Evolutionary conservation across 768 basidiomycete genomes (phyloP).

Genomic region (Suillus discolor): DNA sequence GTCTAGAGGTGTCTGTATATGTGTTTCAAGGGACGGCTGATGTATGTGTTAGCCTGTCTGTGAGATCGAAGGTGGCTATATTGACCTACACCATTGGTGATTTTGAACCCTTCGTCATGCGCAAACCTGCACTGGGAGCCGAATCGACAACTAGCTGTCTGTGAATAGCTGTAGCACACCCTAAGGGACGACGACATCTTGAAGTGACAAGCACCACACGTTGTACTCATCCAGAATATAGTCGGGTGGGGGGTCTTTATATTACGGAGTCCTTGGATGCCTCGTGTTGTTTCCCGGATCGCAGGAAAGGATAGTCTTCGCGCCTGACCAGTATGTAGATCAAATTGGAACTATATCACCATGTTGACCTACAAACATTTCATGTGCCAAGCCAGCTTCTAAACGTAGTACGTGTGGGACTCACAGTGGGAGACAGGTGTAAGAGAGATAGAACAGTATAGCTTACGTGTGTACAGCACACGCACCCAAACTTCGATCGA

Average conservation of each 20-base stretch:
- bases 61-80: not conserved
- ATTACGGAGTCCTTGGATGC: not conserved
- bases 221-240: not conserved
- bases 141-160: not conserved
- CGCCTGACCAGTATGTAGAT: too few species aligned
- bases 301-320: not conserved
- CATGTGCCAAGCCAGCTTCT: not conserved
- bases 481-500: not conserved
- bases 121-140: constrained; percentile 3
- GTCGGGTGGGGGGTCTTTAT: not conserved
- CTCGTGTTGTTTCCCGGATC: not conserved
- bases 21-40: not conserved
- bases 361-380: not conserved
- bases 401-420: not conserved
- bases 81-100: not conserved
- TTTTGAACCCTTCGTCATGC: not conserved
- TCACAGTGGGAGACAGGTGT: not conserved
- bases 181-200: not conserved
- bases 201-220: not conserved
- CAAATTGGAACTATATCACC: not conserved
- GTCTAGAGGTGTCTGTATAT: constrained; percentile 20
- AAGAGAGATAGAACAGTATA: not conserved
- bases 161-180: constrained; percentile 1
- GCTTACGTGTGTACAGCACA: not conserved
- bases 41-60: not conserved